Conservation (phyloP, 2,329 filamentous ascomycete genomes). For the Leptodontidium sp. region DNA sequence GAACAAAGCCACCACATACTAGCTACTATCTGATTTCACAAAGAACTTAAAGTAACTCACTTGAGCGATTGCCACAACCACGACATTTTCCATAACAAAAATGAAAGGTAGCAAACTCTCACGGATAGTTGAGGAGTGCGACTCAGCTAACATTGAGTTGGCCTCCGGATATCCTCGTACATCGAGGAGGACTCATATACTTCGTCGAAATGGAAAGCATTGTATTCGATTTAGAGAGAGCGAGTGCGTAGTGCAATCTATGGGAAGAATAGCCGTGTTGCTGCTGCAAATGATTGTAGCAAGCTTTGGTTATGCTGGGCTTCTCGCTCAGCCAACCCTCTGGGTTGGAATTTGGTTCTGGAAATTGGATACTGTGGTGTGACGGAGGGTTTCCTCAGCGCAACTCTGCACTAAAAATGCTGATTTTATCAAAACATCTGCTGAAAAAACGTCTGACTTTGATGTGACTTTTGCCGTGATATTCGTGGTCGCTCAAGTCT, state of each 20-base stretch:
- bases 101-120: neutral
- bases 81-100: neutral
- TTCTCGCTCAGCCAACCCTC: neutral
- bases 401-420: neutral
- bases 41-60: neutral
- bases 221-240: neutral
- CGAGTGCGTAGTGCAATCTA: neutral
- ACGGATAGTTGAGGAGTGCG: neutral
- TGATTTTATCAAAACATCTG: neutral
- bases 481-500: neutral
- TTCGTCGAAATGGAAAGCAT: neutral
- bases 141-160: neutral
- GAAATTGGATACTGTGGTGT: neutral
- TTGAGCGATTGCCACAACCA: neutral
- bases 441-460: neutral
- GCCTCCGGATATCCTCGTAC: neutral
- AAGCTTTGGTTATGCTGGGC: neutral
- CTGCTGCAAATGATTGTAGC: neutral
- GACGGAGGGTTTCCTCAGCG: neutral
- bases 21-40: neutral
- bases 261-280: neutral
- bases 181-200: neutral
- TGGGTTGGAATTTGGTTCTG: constrained; percentile 5
- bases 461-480: neutral
- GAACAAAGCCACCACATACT: constrained; percentile 8